A percentile compares a stretch with the other conserved stretches of the same genome.
These are phyloP conservation scores for Phytopythium ostracodes DNA, from an alignment of 352 stramenopile species.

Conservation along the genomic window DNA sequence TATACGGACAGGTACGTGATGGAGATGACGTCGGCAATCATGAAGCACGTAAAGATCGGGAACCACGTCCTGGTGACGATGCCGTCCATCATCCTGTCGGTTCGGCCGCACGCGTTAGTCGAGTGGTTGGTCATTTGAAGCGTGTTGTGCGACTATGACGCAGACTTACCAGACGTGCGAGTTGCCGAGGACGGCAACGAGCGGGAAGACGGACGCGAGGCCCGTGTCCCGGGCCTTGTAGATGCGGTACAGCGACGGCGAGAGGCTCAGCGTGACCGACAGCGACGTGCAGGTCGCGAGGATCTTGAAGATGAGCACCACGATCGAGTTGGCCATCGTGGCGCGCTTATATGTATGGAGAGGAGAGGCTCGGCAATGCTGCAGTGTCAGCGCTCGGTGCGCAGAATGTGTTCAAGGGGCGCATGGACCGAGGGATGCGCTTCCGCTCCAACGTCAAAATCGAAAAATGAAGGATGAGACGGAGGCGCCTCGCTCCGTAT, in stretches of 20 bases:
- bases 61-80: slow-evolving; percentile 28
- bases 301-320: slow-evolving; percentile 30
- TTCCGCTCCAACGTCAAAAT: too few species aligned
- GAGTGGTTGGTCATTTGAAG: not conserved
- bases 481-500: not conserved
- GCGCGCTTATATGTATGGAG: not conserved
- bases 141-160: too few species aligned
- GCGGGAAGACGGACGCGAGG: slow-evolving; percentile 26
- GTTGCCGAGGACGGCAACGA: slow-evolving; percentile 29
- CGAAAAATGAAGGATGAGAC: not conserved
- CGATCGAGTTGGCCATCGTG: slow-evolving; percentile 20
- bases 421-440: not conserved
- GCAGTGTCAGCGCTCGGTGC: not conserved
- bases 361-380: not conserved
- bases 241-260: slow-evolving; percentile 29
- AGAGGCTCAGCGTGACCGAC: slow-evolving; percentile 30
- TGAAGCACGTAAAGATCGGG: slow-evolving; percentile 34
- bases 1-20: slow-evolving; percentile 23
- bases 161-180: slow-evolving; percentile 20
- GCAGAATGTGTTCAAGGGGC: not conserved
- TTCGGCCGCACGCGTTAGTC: not conserved
- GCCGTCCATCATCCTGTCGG: slow-evolving; percentile 26
- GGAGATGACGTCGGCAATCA: slow-evolving; percentile 20
- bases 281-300: slow-evolving; percentile 25
- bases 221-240: slow-evolving; percentile 29